phyloP scores from a whole-genome alignment of 2,329 filamentous ascomycete genomes.

The Ustulina deusta region DNA sequence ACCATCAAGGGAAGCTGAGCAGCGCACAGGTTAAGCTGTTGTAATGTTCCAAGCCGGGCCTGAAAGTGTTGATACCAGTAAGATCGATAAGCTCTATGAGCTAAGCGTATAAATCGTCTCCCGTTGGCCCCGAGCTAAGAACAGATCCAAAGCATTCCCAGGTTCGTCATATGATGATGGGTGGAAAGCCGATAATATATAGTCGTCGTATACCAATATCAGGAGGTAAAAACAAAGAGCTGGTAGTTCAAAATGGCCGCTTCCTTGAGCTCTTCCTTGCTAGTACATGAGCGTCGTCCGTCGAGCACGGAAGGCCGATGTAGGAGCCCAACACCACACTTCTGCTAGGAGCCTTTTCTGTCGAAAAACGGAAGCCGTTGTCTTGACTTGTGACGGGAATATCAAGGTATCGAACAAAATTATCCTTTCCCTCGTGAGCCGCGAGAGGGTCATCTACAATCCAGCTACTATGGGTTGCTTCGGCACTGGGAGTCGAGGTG shows the following conservation, averaged over 20 bases:
- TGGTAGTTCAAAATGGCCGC: constrained; percentile 2
- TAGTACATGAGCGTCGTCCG: constrained; percentile 1
- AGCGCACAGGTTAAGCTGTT: constrained; percentile 6
- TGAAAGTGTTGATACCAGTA: background rate
- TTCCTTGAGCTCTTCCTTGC: constrained; percentile 11
- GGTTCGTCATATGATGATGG: background rate
- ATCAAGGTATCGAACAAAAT: constrained; percentile 6
- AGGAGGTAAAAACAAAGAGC: background rate
- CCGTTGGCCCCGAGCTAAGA: constrained; percentile 3
- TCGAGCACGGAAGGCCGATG: constrained; percentile 8
- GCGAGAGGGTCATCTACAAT: constrained; percentile 30
- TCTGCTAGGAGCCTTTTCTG: background rate
- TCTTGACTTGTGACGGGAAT: background rate
- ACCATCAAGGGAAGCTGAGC: background rate
- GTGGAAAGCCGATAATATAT: constrained; percentile 5
- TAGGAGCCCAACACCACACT: constrained; percentile 17
- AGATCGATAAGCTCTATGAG: background rate
- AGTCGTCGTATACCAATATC: background rate
- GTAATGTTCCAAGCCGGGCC: background rate
- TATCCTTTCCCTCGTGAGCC: background rate
- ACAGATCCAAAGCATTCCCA: constrained; percentile 7
- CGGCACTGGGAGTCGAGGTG: constrained; percentile 35
- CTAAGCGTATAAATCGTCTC: constrained; percentile 1
- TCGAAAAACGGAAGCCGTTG: constrained; percentile 7
- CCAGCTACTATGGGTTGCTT: constrained; percentile 26